Evolutionary conservation across 306 rosid genomes (phyloP).

Genomic region (Quercus parvula): DNA sequence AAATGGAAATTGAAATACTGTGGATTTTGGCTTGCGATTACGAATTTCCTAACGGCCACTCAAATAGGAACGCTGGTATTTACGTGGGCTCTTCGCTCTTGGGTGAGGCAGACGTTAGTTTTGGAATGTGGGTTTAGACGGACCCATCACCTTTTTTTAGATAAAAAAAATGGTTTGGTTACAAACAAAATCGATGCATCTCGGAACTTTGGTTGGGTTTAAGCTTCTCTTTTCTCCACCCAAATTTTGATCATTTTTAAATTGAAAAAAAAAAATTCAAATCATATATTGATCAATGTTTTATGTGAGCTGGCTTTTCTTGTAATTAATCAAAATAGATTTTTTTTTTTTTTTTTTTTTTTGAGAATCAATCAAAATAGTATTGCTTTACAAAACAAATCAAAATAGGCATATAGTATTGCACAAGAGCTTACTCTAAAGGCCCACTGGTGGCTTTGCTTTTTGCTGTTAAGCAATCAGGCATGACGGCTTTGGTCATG

Average conservation of each 20-base stretch:
- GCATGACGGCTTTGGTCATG: no score
- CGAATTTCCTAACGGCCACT: conserved; percentile 35
- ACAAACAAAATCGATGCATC: conserved; percentile 34
- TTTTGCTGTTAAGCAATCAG: no score
- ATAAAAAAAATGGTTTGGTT: background rate
- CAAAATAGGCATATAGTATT: no score
- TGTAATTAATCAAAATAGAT: background rate
- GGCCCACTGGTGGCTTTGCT: no score
- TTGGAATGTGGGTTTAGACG: conserved; percentile 14
- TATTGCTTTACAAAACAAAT: background rate
- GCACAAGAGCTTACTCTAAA: no score
- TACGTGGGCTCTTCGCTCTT: no score
- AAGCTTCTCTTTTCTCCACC: conserved; percentile 21
- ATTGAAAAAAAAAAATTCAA: background rate
- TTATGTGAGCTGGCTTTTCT: background rate
- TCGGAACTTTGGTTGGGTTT: conserved; percentile 22
- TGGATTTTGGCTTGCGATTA: conserved; percentile 21
- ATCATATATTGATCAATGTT: background rate
- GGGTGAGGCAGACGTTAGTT: conserved; percentile 21
- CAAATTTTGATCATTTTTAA: background rate
- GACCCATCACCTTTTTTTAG: no score
- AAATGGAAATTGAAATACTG: background rate
- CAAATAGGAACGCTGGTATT: conserved; percentile 17
- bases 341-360: no score
- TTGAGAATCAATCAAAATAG: background rate